Percentiles rank a stretch among this genome's conserved stretches.
phyloP scores from a whole-genome alignment of 2,329 filamentous ascomycete genomes.

The Calycina marina region DNA sequence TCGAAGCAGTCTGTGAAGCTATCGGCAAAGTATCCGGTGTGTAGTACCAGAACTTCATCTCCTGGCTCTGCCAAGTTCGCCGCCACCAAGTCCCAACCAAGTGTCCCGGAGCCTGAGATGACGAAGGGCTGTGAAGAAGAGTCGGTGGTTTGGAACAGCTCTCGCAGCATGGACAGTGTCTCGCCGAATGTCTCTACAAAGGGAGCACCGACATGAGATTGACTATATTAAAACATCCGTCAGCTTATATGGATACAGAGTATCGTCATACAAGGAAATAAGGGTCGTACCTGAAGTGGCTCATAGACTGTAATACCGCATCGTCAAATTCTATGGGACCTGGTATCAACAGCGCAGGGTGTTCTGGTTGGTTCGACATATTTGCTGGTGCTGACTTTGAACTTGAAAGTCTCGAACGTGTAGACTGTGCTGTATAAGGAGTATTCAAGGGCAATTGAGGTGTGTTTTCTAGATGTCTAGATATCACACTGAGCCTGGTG shows the following conservation, averaged over 20 bases:
- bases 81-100: constrained; percentile 95
- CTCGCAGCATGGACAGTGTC: constrained; percentile 71
- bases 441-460: too few species aligned
- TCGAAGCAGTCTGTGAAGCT: constrained; percentile 85
- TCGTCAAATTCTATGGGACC: constrained; percentile 98
- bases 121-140: constrained; percentile 78
- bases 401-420: too few species aligned
- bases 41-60: constrained; percentile 82
- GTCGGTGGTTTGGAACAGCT: constrained; percentile 85
- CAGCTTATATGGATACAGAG: constrained; percentile 4
- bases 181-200: constrained; percentile 91
- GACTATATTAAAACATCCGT: constrained; percentile 34
- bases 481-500: too few species aligned
- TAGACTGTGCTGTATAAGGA: too few species aligned
- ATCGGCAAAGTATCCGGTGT: constrained; percentile 95
- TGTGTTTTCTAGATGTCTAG: too few species aligned
- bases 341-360: constrained; percentile 76
- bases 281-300: constrained; percentile 63
- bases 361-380: constrained; percentile 48
- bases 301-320: constrained; percentile 89
- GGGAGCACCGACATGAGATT: constrained; percentile 80
- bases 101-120: constrained; percentile 83
- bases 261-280: background rate
- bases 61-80: constrained; percentile 82
- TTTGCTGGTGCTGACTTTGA: too few species aligned